Evolutionary conservation across 208 protist species (phyloP), one percentile per base, ranked within the genome.

Genomic region (Trypanosoma avium): DNA sequence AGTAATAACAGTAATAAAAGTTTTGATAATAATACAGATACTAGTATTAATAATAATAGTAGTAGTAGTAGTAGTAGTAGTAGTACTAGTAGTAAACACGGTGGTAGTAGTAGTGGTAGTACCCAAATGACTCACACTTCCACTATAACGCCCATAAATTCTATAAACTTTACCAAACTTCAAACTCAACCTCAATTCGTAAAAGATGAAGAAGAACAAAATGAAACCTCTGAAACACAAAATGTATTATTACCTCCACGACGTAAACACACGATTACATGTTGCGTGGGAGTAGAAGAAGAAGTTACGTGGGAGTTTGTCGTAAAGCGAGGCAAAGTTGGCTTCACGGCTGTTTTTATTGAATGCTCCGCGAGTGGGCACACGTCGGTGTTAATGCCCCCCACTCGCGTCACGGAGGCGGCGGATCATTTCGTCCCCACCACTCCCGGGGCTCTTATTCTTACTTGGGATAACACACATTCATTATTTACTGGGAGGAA

Each of bases 231-330:
- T 1, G 29, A 40, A 15, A 47, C 63, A 0, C 29, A 74, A 38
- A 57, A 70, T 32, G 21, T 88, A 6, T 29, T 57, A 12, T 15
- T 92, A 0, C 30, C 17, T 22, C 49, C 79, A 29, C 65, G 70
- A 22, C 66, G 55, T 10, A 65, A 72, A 29, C 38, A 59, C 19
- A 79, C 54, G 13, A 46, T 84, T 15, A 63, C 67, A 15, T 75
- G 83, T 36, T 56, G 70, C 3, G 67, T 92, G 52, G 30, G 57
- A 12, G 40, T 45, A 2, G 12, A 43, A 30, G 74, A 81, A 10
- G 86, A 89, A 36, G 56, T 89, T 24, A 70, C 83, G 32, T 92
- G 86, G 82, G 82, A 88, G 56, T 92, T 87, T 52, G 46, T 36
- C 12, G 77, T 82, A 55, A 42, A 71, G 19, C 29, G 76, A 46